Base-by-base conservation (phyloP, 116 monocot species). In the Posidonia oceanica region DNA sequence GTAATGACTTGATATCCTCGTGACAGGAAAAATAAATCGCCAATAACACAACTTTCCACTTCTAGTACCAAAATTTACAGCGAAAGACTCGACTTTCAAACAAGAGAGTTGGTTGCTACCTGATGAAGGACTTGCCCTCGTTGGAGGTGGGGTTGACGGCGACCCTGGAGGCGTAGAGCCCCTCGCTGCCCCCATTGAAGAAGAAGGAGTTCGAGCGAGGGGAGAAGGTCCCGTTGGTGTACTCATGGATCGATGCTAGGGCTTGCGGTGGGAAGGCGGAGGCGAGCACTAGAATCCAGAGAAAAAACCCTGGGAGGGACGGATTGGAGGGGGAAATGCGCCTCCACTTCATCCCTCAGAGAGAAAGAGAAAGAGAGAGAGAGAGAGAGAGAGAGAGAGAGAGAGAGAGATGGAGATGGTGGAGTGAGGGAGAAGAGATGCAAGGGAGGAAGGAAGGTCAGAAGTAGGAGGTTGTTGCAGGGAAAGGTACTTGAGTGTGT, bases 151-250 rank as follows among this genome's bases (percentile, higher is more conserved):
- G 61, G 68, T 63, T 77, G 54, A 39, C 29, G 69, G 54, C 63
- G 65, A 61, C 69, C 75, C 68, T 72, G 53, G 89, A 79, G 38
- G 91, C 88, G 75, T 91, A 96, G 48, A 96, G 80, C 4, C 96
- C 96, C 80, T 96, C 96, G 80, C 89, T 96, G 14, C 96, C 96
- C 61, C 95, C 95, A 66, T 96, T 91, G 77, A 96, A 96, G 88
- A 96, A 96, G 81, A 78, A 96, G 76, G 95, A 91, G 53, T 96
- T 91, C 61, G 88, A 83, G 57, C 91, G 86, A 17, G 86, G 86
- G 38, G 71, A 60, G 69, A 96, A 96, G 5, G 54, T 72, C 4
- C 76, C 86, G 44, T 76, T 80, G 48, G 39, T n/a, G 74, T 96
- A 96, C 72, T 88, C 96, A 59, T 96, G 96, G 74, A 96, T 80